These are phyloP conservation scores for Elaeis guineensis DNA, from an alignment of 176 grass and related monocot species.

Conservation along the genomic window DNA sequence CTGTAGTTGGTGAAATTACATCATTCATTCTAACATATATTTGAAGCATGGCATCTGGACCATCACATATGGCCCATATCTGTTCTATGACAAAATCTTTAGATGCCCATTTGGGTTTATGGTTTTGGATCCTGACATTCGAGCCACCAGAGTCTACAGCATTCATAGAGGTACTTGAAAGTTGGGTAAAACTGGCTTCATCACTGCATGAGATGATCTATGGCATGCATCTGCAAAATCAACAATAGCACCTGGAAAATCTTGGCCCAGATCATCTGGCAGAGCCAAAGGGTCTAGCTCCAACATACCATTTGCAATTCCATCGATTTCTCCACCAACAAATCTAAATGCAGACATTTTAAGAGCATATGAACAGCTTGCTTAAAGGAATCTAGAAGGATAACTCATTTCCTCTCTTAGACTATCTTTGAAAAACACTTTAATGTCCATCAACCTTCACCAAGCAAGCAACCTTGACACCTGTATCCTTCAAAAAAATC, in stretches of 20 bases:
- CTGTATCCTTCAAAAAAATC: constrained; percentile 44
- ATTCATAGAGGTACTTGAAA: constrained; percentile 33
- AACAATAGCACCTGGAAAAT: constrained; percentile 12
- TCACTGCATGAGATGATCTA: neutral
- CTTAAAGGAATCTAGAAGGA: constrained; percentile 20
- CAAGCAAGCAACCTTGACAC: constrained; percentile 33
- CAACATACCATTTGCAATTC: constrained; percentile 20
- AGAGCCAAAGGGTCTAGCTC: constrained; percentile 45
- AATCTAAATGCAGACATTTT: constrained; percentile 37
- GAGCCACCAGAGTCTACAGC: constrained; percentile 16
- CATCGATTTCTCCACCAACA: constrained; percentile 3
- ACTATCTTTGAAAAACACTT: constrained; percentile 37
- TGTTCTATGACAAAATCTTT: constrained; percentile 49
- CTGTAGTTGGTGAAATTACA: constrained; percentile 35
- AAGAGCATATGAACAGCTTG: constrained; percentile 62
- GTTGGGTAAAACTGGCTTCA: constrained; percentile 11
- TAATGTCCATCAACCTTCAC: constrained; percentile 36
- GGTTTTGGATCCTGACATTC: constrained; percentile 7
- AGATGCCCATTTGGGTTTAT: constrained; percentile 24
- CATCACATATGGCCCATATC: constrained; percentile 58
- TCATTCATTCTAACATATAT: constrained; percentile 56
- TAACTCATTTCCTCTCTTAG: constrained; percentile 22
- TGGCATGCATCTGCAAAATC: neutral
- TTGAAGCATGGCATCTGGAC: constrained; percentile 46
- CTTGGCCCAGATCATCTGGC: constrained; percentile 34